phyloP scores from a whole-genome alignment of 192 early-diverging fungal species.

The Mortierella alpina region DNA sequence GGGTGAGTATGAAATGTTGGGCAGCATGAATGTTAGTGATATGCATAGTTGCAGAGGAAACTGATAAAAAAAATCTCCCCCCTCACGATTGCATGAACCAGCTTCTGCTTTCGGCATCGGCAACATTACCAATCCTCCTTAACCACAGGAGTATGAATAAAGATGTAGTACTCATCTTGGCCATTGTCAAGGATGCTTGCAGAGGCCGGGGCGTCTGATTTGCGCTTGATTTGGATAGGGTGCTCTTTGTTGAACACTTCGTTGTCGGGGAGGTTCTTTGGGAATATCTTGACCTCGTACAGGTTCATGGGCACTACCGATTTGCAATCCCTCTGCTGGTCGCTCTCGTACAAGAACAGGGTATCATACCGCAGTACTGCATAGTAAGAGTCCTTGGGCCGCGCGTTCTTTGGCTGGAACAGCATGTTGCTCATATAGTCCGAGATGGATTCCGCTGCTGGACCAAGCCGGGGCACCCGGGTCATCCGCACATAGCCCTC shows the following conservation, averaged over 20 bases:
- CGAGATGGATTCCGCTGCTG: slow-evolving; percentile 46
- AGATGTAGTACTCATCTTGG: slow-evolving; percentile 65
- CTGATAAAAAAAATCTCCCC: neutral
- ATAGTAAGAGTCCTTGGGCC: slow-evolving; percentile 68
- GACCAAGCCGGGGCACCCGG: slow-evolving; percentile 41
- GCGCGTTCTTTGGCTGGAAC: slow-evolving; percentile 51
- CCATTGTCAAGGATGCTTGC: slow-evolving; percentile 30
- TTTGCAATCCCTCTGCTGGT: slow-evolving; percentile 77
- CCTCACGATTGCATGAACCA: too few species aligned
- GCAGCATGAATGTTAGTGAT: neutral
- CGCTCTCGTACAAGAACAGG: slow-evolving; percentile 82
- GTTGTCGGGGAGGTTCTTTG: slow-evolving; percentile 64
- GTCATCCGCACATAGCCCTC: slow-evolving; percentile 53
- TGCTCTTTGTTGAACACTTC: slow-evolving; percentile 70
- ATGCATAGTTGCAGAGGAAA: neutral
- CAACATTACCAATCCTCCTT: slow-evolving; percentile 91
- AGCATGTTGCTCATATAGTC: slow-evolving; percentile 51
- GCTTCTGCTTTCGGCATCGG: too few species aligned
- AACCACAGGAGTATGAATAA: slow-evolving; percentile 71
- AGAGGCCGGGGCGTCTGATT: slow-evolving; percentile 22
- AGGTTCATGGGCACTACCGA: slow-evolving; percentile 75
- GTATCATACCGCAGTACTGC: slow-evolving; percentile 80
- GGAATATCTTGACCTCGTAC: slow-evolving; percentile 70
- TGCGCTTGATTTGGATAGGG: slow-evolving; percentile 61
- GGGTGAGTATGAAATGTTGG: neutral